Evolutionary conservation across 2,329 filamentous ascomycete species (phyloP), one percentile per base, ranked within the genome.

Genomic region (Trichoderma koningiopsis): DNA sequence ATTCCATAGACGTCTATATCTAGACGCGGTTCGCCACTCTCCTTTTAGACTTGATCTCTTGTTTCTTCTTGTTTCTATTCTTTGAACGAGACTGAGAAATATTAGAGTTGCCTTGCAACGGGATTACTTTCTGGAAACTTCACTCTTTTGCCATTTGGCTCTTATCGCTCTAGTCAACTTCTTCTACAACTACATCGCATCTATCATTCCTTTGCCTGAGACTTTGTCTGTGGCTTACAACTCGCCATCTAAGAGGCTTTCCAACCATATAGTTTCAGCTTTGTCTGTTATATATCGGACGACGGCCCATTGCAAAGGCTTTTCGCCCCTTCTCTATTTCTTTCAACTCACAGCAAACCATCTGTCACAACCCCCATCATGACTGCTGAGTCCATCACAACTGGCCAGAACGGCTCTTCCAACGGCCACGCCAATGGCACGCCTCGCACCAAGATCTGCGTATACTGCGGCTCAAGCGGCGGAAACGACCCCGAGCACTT

Each of bases 401-500:
- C 71, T 35, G 70, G 71, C 65, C 72, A 74, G 56, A 79, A 76
- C 68, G 71, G 73, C 71, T 66, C 70, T 11, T 5, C 62, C 35
- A 65, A 65, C 35, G 57, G 57, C n/a, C 57, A 60, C 47, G 68
- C 76, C 66, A 77, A 78, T 71, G 75, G 76, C 71, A 75, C 75
- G 35, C 76, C 79, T 62, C 82, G 79, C 72, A 82, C 91, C 70
- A 92, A 92, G 72, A 91, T 97, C 78, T 97, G 93, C 79, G 95
- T 98, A 74, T 98, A 97, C 87, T 98, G 96, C 83, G 96, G 95
- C 77, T 89, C 96, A 64, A 91, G 88, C 10, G 80, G 86, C 19
- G 96, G 96, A 61, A 89, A 85, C 63, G 91, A 88, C 71, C 89
- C 92, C 16, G 86, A 85, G 5, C 93, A 97, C 80, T 81, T 96